Evolutionary conservation across 2,329 filamentous ascomycete genomes (phyloP), one percentile per base, ranked within the genome.

Genomic region (Aulographum hederae): DNA sequence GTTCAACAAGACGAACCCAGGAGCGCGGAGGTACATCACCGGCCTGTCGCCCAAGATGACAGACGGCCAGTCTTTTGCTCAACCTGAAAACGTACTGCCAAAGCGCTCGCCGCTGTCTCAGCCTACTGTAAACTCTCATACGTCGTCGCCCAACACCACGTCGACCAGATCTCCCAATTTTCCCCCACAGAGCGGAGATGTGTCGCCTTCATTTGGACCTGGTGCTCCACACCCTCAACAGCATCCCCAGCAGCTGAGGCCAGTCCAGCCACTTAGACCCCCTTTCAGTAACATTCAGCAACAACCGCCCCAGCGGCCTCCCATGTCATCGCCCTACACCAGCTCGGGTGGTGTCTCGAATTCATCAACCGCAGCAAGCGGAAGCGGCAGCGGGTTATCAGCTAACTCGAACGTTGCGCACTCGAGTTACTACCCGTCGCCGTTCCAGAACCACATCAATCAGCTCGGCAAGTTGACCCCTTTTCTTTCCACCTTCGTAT

Each of bases 371-470:
- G 21, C n/a, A 25, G 21, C 21, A n/a, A 25, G 21, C 21, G 21
- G 21, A n/a, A 8, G 8, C n/a, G 21, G 21, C 8, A n/a, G 21
- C 8, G n/a, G n/a, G 8, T 8, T 8, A 8, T 25, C 21, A n/a
- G 21, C n/a, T 8, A 25, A 25, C n/a, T 25, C 21, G 21, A n/a
- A n/a, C n/a, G n/a, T n/a, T n/a, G n/a, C n/a, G n/a, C n/a, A n/a
- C 21, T 8, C 8, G 21, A n/a, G 21, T n/a, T 92, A 78, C 56
- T 94, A 92, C 50, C 73, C 79, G 31, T 78, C 81, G 35, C 78
- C 80, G 13, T 94, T 92, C 57, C 82, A 91, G 50, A 89, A 79
- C 53, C 86, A 94, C 54, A 85, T 91, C 56, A 80, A 91, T 56
- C 82, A 93, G 64, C 72, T 95, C 54, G 86, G 86, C 78, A 82